Conservation (phyloP, 1,284 basidiomycete species). For the Inonotus obliquus region DNA sequence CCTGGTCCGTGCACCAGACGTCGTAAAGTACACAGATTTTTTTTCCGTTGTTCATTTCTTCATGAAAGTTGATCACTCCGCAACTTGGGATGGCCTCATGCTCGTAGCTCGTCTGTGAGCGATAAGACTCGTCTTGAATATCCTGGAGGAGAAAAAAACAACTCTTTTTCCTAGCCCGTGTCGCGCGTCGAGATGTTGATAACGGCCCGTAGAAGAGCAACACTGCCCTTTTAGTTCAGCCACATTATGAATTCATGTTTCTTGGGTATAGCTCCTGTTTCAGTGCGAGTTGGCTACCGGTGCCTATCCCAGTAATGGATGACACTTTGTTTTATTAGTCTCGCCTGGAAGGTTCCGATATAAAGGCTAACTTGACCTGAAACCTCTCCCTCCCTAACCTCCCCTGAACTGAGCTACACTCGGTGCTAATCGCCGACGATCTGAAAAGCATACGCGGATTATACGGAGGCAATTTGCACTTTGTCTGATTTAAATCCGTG, state of each 20-base stretch:
- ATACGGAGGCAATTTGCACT: neutral
- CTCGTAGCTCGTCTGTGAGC: constrained; percentile 16
- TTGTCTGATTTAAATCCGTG: neutral
- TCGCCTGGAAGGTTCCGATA: neutral
- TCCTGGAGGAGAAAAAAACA: constrained; percentile 47
- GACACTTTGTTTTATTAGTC: neutral
- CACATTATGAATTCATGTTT: neutral
- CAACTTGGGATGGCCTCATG: constrained; percentile 60
- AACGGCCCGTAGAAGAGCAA: constrained; percentile 34
- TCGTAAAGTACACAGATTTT: constrained; percentile 1
- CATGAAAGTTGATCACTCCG: constrained; percentile 63
- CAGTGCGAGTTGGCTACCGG: neutral
- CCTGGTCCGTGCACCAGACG: constrained; percentile 53
- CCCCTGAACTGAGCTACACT: neutral
- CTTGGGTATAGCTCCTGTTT: neutral
- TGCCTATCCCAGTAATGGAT: neutral
- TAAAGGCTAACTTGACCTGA: neutral
- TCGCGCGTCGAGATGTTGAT: constrained; percentile 28
- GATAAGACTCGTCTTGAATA: constrained; percentile 17
- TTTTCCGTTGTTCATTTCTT: constrained; percentile 24
- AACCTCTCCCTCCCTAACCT: too few relatives aligned
- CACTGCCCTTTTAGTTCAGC: constrained; percentile 2
- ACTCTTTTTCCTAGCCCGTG: constrained; percentile 42
- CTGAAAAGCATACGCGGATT: neutral
- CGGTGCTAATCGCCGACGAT: too few relatives aligned